These are phyloP conservation scores for Tephrocybe sp. DNA, from an alignment of 768 basidiomycete genomes.

Conservation along the genomic window DNA sequence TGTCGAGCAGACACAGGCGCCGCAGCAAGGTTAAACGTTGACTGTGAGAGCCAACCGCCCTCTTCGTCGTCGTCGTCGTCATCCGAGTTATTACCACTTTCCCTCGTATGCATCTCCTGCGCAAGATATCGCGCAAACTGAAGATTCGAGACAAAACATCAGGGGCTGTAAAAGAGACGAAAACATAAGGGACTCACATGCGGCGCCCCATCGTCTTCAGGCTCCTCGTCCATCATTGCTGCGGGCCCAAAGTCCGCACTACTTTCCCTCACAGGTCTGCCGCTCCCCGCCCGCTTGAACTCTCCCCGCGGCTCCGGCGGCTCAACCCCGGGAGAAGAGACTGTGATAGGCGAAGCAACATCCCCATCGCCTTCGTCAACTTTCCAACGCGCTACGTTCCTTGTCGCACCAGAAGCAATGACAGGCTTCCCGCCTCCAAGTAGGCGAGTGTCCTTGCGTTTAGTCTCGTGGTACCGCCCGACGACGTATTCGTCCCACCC, in stretches of 20 bases:
- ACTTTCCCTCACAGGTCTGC: conserved; percentile 44
- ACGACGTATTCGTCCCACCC: conserved; percentile 91
- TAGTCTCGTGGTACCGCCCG: conserved; percentile 84
- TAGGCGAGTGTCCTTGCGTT: conserved; percentile 73
- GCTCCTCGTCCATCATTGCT: conserved; percentile 46
- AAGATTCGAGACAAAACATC: conserved; percentile 5
- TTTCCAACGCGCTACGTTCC: conserved; percentile 50
- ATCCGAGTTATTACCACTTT: conserved; percentile 54
- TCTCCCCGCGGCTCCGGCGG: conserved; percentile 46
- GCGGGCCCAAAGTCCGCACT: conserved; percentile 69
- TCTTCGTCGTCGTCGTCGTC: conserved; percentile 79
- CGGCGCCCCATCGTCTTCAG: conserved; percentile 45
- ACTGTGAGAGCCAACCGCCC: conserved; percentile 78
- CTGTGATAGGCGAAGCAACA: not conserved
- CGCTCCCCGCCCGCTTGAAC: conserved; percentile 50
- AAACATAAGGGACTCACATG: conserved; percentile 34
- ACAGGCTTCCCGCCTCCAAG: conserved; percentile 87
- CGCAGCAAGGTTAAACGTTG: conserved; percentile 60
- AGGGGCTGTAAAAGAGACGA: not conserved
- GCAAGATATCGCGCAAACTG: conserved; percentile 83
- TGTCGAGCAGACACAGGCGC: conserved; percentile 50
- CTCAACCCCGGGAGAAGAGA: not conserved
- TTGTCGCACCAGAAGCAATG: conserved; percentile 34
- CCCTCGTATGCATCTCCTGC: conserved; percentile 67
- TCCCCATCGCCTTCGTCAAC: conserved; percentile 65